A percentile compares a stretch with the other conserved stretches of the same genome.
These are phyloP conservation scores for Leccinum variicolor DNA, from an alignment of 768 basidiomycete genomes.

Conservation along the genomic window DNA sequence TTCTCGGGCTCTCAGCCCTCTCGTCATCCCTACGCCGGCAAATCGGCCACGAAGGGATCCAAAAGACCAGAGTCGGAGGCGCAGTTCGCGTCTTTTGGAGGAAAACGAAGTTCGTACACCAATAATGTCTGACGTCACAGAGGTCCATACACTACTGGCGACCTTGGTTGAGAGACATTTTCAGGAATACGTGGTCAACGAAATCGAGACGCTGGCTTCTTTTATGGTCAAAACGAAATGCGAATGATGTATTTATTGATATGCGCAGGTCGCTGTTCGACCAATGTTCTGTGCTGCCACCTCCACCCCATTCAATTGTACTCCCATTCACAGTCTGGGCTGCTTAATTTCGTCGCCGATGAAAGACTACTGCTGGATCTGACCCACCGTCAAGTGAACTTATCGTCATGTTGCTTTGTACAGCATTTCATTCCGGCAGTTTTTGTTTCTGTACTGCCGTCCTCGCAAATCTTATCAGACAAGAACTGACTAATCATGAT, in stretches of 20 bases:
- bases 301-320: constrained; percentile 15
- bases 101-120: constrained; percentile 58
- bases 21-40: constrained; percentile 49
- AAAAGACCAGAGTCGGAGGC: constrained; percentile 54
- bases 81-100: constrained; percentile 72
- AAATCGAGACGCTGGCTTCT: constrained; percentile 77
- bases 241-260: constrained; percentile 33
- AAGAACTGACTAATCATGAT: constrained; percentile 14
- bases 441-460: background rate
- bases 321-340: constrained; percentile 3
- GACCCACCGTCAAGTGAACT: background rate
- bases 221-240: constrained; percentile 74
- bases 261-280: constrained; percentile 16
- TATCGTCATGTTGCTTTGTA: background rate
- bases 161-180: constrained; percentile 73
- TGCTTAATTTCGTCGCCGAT: background rate
- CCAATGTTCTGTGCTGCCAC: constrained; percentile 6
- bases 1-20: constrained; percentile 52
- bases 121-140: constrained; percentile 65
- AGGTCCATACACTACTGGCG: constrained; percentile 65
- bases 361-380: constrained; percentile 2
- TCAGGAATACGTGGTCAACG: constrained; percentile 56
- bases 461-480: constrained; percentile 26
- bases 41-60: constrained; percentile 72
- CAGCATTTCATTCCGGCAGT: background rate